These are phyloP conservation scores for Cyberlindnera japonica DNA, from an alignment of 805 yeast species.

Conservation along the genomic window DNA sequence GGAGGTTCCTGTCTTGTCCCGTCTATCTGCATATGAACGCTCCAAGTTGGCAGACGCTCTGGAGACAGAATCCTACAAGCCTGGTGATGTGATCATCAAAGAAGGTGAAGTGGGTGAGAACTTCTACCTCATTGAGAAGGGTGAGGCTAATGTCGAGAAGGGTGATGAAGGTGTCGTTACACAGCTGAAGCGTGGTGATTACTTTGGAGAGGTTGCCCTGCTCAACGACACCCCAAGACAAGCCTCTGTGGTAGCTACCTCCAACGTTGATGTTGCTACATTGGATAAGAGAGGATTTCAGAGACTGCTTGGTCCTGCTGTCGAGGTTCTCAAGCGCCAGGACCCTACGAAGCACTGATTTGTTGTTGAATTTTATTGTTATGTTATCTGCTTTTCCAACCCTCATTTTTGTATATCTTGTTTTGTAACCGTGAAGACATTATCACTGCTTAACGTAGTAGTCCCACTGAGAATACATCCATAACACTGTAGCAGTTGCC, in stretches of 20 bases:
- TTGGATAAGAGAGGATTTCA: conserved; percentile 91
- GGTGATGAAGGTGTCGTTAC: conserved; percentile 56
- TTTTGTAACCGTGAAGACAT: not conserved
- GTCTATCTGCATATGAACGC: conserved; percentile 75
- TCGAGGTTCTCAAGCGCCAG: conserved; percentile 77
- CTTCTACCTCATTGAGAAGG: conserved; percentile 73
- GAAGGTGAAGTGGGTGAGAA: conserved; percentile 86
- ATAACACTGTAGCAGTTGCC: conserved; percentile 61
- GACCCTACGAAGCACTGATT: conserved; percentile 60
- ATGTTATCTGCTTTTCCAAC: not conserved
- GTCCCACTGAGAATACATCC: conserved; percentile 77
- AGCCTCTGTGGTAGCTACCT: conserved; percentile 82
- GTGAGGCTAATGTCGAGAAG: conserved; percentile 73
- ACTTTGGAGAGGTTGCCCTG: conserved; percentile 95
- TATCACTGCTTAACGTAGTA: conserved; percentile 39
- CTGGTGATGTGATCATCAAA: conserved; percentile 70
- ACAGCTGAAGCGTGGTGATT: conserved; percentile 72
- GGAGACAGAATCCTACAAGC: conserved; percentile 65
- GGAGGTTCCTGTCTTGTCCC: conserved; percentile 76
- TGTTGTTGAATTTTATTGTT: not conserved
- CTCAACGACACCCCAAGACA: conserved; percentile 90
- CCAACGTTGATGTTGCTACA: conserved; percentile 82
- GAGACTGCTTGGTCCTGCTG: conserved; percentile 91
- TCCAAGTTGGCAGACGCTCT: conserved; percentile 93
- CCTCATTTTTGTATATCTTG: not conserved